Base-by-base conservation (phyloP, 2,329 filamentous ascomycete species). In the Teratosphaeria epicoccoides region DNA sequence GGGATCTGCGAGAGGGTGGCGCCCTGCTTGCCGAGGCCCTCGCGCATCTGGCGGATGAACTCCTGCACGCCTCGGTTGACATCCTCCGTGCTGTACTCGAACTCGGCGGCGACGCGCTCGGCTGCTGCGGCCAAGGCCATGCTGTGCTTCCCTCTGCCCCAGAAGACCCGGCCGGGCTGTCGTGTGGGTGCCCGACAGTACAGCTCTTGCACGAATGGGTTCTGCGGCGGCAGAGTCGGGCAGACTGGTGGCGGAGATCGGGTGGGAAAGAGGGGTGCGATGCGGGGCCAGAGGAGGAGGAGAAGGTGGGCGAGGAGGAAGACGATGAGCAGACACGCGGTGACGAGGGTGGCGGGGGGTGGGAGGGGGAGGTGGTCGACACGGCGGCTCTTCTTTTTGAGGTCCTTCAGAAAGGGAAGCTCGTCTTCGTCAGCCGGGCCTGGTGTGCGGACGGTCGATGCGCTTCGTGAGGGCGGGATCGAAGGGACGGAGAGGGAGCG, bases 1-100 rank as follows among this genome's bases (percentile, higher is more conserved):
- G 93, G 93, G 64, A 98, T 97, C 74, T 97, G 93, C 73, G 87
- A 91, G 74, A 98, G 73, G 61, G 85, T 89, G 26, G 87, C 84
- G 56, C 84, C 84, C 61, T 90, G 82, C 63, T 84, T 82, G 54
- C 81, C 73, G 59, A 97, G 74, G 24, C 93, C 93, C 75, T 95
- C 87, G 58, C 85, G 87, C 84, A 96, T 90, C 73, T 97, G 83
- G 55, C 77, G 76, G 59, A 96, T 79, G 66, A 95, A 98, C 69
- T 95, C 89, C 57, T 81, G 76, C 55, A 95, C 89, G 58, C 83
- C 87, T 63, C 78, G 80, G 68, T 88, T 88, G 64, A 96, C 79
- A 70, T 89, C 79, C 49, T 83, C 80, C 62, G 88, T 78, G 55
- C 81, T 76, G 71, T 90, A 91, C 50, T 95, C 87, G 72, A 97